phyloP scores from a whole-genome alignment of 371 early-diverging fungal genomes.

The Rhizopus stolonifer region DNA sequence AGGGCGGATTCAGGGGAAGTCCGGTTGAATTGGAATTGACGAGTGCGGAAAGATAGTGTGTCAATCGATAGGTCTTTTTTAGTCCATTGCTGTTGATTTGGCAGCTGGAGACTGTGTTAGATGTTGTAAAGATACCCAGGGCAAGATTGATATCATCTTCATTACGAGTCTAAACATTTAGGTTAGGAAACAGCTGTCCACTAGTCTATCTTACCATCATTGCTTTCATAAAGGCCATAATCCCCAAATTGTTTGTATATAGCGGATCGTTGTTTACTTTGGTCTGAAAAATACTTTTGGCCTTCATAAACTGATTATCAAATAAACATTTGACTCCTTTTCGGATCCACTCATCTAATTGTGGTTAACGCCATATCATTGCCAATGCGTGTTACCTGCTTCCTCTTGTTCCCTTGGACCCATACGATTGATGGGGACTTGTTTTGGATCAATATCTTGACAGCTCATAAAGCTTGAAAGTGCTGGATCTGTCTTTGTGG shows the following conservation, averaged over 20 bases:
- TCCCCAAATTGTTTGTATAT: conserved; percentile 34
- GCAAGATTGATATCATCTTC: conserved; percentile 49
- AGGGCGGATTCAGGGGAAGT: conserved; percentile 20
- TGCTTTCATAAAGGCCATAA: conserved; percentile 34
- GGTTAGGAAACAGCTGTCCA: background rate
- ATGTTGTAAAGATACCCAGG: conserved; percentile 32
- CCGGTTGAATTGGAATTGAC: conserved; percentile 15
- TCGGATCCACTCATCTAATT: conserved; percentile 41
- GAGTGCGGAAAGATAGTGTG: conserved; percentile 22
- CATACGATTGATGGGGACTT: conserved; percentile 40
- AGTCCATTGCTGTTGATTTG: conserved; percentile 40
- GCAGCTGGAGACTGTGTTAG: conserved; percentile 42
- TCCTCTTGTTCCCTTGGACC: conserved; percentile 55
- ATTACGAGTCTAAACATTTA: conserved; percentile 41
- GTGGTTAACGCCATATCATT: background rate
- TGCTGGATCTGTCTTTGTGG: background rate
- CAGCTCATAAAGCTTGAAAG: background rate
- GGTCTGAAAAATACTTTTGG: conserved; percentile 24
- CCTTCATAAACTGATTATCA: conserved; percentile 50
- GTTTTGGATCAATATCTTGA: conserved; percentile 18
- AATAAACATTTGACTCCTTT: conserved; percentile 44
- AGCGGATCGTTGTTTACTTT: conserved; percentile 34
- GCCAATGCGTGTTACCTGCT: conserved; percentile 34
- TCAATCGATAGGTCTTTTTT: conserved; percentile 29
- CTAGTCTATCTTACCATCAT: conserved; percentile 26